Evolutionary conservation across 208 protist genomes (phyloP), one percentile per base, ranked within the genome.

Genomic region (Tritrichomonas foetus): DNA sequence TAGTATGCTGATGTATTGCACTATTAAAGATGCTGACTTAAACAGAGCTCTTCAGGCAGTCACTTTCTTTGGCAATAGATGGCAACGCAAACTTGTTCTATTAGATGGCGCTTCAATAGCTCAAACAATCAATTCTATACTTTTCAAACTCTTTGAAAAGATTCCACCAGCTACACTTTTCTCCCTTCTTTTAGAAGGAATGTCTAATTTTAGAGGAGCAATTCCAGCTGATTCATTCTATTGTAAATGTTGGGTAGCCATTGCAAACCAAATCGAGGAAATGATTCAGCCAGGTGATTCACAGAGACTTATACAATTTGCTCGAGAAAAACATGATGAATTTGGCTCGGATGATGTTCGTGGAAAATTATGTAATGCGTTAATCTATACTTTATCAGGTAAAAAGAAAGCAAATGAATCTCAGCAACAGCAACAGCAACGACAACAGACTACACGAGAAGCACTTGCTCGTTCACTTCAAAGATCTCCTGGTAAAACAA

Each of bases 71-170:
- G 64, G 22, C 13, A 69, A 69, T 69, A 11, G 64, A 69, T 69
- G 64, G 64, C 64, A 69, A 69, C 13, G 64, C 13, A 69, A 69
- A 69, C 27, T 69, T 16, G 64, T 69, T 16, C n/a, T 69, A 69
- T n/a, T 69, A 25, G 64, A 69, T n/a, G 64, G 64, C 39, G 74
- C 33, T 49, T 30, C 33, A 50, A 50, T 89, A n/a, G 41, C 78
- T 33, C 78, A 89, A 57, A 57, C 47, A n/a, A 57, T 57, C 27
- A 89, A 89, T 57, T 89, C 78, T 3, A n/a, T 89, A 0, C 33
- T 89, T 39, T 89, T 53, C 47, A 89, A 89, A 89, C 30, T 89
- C 0, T 89, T 89, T 89, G 47, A 89, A 20, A 89, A 89, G 22
- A 16, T 89, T 9, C 78, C 78, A 8, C 41, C 78, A 39, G 0